A percentile compares a stretch with the other conserved stretches of the same genome.
phyloP scores from a whole-genome alignment of 805 yeast genomes.

The Schizosaccharomyces octosporus region DNA sequence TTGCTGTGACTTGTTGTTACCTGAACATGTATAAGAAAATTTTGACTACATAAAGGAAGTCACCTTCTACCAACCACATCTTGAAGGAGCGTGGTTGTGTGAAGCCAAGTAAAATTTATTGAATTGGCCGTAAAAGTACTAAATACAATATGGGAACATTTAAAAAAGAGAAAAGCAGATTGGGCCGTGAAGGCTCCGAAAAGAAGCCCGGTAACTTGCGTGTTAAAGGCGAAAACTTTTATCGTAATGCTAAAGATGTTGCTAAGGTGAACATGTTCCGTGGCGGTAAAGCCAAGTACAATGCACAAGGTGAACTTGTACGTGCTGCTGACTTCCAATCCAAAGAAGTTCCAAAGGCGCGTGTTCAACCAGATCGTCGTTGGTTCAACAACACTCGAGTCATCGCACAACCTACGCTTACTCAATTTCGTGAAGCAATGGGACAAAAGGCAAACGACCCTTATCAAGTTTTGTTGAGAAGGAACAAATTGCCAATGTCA shows the following conservation, averaged over 20 bases:
- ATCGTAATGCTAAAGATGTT: constrained; percentile 58
- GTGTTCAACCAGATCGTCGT: constrained; percentile 86
- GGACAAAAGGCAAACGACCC: constrained; percentile 62
- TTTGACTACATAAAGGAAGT: background rate
- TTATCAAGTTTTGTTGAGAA: constrained; percentile 63
- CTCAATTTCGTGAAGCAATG: constrained; percentile 83
- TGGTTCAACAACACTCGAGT: constrained; percentile 98
- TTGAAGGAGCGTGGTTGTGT: background rate
- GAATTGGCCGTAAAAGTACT: background rate
- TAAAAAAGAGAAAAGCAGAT: constrained; percentile 74
- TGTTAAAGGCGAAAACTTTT: constrained; percentile 91
- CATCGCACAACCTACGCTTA: constrained; percentile 84
- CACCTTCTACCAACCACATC: background rate
- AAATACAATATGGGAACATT: constrained; percentile 52
- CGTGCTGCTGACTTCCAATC: constrained; percentile 75
- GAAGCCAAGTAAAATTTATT: background rate
- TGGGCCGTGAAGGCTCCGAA: constrained; percentile 33
- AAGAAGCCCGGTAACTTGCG: constrained; percentile 66
- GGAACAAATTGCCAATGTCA: constrained; percentile 91
- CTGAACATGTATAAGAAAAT: no score
- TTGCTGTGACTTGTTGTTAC: no score
- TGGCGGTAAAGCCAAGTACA: constrained; percentile 65
- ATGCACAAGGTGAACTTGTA: constrained; percentile 66
- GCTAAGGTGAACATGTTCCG: constrained; percentile 81
- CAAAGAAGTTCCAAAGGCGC: constrained; percentile 65